Conservation (phyloP, 179 eudicot species). For the Carnegiea gigantea region DNA sequence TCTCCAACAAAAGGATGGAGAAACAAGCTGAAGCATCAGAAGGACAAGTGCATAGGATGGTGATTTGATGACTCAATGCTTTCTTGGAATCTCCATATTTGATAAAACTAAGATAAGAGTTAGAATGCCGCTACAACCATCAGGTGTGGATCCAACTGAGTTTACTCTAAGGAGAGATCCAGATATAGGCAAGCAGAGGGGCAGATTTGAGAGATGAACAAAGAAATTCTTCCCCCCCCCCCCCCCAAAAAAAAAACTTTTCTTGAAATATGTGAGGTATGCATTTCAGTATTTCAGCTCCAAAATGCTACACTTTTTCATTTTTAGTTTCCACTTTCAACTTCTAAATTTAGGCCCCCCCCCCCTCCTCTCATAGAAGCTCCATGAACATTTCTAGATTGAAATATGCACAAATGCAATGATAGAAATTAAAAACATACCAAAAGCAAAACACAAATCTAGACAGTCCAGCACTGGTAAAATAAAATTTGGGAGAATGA, state of each 20-base stretch:
- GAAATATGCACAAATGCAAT: neutral
- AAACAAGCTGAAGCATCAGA: no score
- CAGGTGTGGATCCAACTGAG: no score
- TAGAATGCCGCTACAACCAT: no score
- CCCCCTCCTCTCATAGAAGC: neutral
- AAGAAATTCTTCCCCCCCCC: no score
- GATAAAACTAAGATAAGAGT: neutral
- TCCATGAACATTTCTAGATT: neutral
- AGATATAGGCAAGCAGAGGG: neutral
- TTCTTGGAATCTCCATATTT: neutral
- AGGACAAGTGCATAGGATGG: neutral
- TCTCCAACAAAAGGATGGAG: no score
- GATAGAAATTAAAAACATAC: neutral
- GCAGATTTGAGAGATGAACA: neutral
- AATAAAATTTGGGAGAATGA: neutral
- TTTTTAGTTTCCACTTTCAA: neutral
- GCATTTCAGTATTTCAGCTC: neutral
- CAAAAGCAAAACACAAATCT: neutral
- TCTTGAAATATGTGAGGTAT: neutral
- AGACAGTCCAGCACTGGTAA: neutral
- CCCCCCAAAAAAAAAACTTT: no score
- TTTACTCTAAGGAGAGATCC: neutral
- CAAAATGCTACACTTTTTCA: neutral
- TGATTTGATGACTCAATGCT: neutral
- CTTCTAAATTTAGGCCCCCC: neutral